phyloP scores from a whole-genome alignment of 305 asterid species.

The Fraxinus nigra region DNA sequence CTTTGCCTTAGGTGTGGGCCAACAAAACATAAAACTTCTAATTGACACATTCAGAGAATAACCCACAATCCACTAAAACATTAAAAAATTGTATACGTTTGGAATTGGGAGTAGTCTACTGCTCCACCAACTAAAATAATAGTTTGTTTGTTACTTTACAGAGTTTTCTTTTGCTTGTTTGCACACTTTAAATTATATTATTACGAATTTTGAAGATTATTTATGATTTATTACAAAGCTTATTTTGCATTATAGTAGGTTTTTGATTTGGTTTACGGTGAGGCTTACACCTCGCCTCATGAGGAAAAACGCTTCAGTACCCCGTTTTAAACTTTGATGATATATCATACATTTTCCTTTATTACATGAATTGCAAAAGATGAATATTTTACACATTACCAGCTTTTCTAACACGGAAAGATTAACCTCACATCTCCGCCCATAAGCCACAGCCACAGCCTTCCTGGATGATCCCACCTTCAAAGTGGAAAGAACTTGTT shows the following conservation, averaged over 20 bases:
- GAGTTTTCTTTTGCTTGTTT: background rate
- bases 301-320: background rate
- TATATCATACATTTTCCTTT: background rate
- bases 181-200: background rate
- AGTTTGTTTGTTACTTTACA: background rate
- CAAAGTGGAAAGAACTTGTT: slow-evolving; percentile 26
- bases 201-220: background rate
- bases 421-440: slow-evolving; percentile 78
- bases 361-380: slow-evolving; percentile 1
- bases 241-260: background rate
- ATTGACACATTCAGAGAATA: background rate
- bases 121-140: background rate
- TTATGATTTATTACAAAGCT: background rate
- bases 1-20: background rate
- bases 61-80: background rate
- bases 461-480: slow-evolving; percentile 92
- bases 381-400: slow-evolving; percentile 39
- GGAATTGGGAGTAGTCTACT: background rate
- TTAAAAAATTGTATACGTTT: background rate
- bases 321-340: background rate
- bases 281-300: background rate
- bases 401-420: slow-evolving; percentile 69
- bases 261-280: background rate
- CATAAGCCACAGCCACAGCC: slow-evolving; percentile 80
- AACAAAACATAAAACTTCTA: background rate